Evolutionary conservation across 2,329 filamentous ascomycete species (phyloP), one percentile per base, ranked within the genome.

Genomic region (Penicillium sp.): DNA sequence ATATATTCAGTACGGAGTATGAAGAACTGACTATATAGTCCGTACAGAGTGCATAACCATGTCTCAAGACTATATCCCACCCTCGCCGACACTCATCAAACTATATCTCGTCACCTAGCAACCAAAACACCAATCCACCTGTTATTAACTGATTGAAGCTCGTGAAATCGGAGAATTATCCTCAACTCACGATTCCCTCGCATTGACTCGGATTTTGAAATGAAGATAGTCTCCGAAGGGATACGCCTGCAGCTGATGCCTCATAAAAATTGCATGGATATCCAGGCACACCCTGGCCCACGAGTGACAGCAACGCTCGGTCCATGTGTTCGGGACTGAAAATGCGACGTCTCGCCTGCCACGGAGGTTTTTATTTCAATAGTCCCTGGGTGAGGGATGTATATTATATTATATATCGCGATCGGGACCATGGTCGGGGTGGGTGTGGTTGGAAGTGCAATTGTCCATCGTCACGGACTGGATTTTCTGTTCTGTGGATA

Each of bases 141-240:
- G 49, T 37, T 59, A 58, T 33, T 10, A 33, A 10, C 30, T 33
- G 2, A 33, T 55, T 45, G 44, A 28, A n/a, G n/a, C 57, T 67
- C 62, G 62, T 67, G 63, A 58, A 40, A 28, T 61, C 68, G 68
- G 68, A 70, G 63, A 66, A 59, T 69, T 68, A 40, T 19, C 38
- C 45, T 22, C 9, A 4, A 19, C 40, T 58, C 68, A 70, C 63
- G 66, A 68, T 60, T 60, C 54, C 66, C 66, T 69, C 63, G 58
- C 67, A 59, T 69, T 64, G 67, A 69, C 61, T 64, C 56, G 59
- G 45, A 58, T 56, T 54, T 49, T n/a, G 61, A 58, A 58, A 68
- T 68, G 56, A 64, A 7, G 54, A 66, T 66, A 44, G 33, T 38
- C 42, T 13, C 35, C 49, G n/a, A 44, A 58, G 65, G 66, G 63